These are phyloP conservation scores for Neurospora sp. DNA, from an alignment of 495 filamentous ascomycete genomes.

Conservation along the genomic window DNA sequence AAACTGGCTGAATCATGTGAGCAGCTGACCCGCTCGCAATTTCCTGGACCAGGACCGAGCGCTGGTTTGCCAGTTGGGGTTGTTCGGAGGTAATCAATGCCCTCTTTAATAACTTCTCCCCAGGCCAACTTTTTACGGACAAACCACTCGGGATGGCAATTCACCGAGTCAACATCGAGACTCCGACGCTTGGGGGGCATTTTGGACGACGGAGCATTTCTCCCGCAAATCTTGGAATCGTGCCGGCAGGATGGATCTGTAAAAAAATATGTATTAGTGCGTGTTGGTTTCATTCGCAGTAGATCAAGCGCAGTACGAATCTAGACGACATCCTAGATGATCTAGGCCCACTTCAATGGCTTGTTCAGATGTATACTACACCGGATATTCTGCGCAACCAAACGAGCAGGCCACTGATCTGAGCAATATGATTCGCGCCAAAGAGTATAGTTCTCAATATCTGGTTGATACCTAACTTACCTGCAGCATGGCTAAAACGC, in stretches of 20 bases:
- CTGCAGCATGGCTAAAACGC: neutral
- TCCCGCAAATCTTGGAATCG: too few species aligned
- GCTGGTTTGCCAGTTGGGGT: neutral
- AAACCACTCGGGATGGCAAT: neutral
- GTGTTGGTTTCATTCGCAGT: neutral
- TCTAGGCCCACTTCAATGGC: too few species aligned
- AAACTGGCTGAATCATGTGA: neutral
- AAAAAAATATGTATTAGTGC: neutral
- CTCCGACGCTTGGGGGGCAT: neutral
- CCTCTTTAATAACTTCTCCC: rapidly evolving
- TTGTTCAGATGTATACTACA: too few species aligned
- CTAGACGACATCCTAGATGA: too few species aligned
- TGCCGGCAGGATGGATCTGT: neutral
- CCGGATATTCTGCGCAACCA: too few species aligned
- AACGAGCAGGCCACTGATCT: too few species aligned
- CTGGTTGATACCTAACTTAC: neutral
- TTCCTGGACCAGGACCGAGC: neutral
- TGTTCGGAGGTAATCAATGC: neutral
- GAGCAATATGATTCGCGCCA: too few species aligned
- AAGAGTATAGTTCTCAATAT: neutral
- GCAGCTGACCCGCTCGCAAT: neutral
- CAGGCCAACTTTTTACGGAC: too few species aligned
- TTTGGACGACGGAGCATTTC: neutral
- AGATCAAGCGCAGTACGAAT: neutral
- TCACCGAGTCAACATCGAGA: neutral